These are phyloP conservation scores for Scytalidium lignicola DNA, from an alignment of 2,329 filamentous ascomycete genomes.

Conservation along the genomic window DNA sequence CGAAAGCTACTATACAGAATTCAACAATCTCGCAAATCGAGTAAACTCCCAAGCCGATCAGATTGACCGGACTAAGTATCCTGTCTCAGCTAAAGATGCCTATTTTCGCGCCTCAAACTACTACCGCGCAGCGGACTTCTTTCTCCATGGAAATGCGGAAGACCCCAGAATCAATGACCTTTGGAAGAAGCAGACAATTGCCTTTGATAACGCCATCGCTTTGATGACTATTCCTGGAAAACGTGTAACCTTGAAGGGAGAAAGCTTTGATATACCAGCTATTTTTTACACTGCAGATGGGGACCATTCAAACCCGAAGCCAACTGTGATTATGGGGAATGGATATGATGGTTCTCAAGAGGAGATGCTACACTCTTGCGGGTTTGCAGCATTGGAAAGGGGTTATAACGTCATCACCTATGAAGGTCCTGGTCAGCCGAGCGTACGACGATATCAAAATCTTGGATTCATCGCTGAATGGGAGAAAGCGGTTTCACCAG, in stretches of 20 bases:
- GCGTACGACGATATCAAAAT: slow-evolving; percentile 34
- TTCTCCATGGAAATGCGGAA: slow-evolving; percentile 33
- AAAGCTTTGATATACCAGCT: slow-evolving; percentile 30
- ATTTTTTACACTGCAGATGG: slow-evolving; percentile 29
- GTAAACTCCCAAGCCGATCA: slow-evolving; percentile 9
- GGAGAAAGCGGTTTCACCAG: slow-evolving; percentile 35
- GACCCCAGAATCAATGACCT: slow-evolving; percentile 35
- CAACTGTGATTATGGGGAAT: slow-evolving; percentile 36
- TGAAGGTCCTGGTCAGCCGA: slow-evolving; percentile 41
- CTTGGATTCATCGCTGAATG: slow-evolving; percentile 40
- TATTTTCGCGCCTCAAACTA: slow-evolving; percentile 37
- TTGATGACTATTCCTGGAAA: slow-evolving; percentile 31
- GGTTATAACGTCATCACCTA: slow-evolving; percentile 41
- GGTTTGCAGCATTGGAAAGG: slow-evolving; percentile 30
- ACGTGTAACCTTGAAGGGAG: slow-evolving; percentile 26
- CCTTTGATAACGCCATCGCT: slow-evolving; percentile 34
- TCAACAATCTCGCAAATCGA: slow-evolving; percentile 4
- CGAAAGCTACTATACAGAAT: slow-evolving; percentile 2
- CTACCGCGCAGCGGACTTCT: slow-evolving; percentile 38
- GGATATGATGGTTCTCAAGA: slow-evolving; percentile 41
- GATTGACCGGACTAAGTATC: slow-evolving; percentile 14
- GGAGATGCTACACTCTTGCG: slow-evolving; percentile 35
- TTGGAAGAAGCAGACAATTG: slow-evolving; percentile 31
- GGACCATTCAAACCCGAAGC: slow-evolving; percentile 16
- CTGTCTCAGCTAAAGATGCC: slow-evolving; percentile 24